Conservation (phyloP, 1,284 basidiomycete genomes). For the Coniferiporia weirii region DNA sequence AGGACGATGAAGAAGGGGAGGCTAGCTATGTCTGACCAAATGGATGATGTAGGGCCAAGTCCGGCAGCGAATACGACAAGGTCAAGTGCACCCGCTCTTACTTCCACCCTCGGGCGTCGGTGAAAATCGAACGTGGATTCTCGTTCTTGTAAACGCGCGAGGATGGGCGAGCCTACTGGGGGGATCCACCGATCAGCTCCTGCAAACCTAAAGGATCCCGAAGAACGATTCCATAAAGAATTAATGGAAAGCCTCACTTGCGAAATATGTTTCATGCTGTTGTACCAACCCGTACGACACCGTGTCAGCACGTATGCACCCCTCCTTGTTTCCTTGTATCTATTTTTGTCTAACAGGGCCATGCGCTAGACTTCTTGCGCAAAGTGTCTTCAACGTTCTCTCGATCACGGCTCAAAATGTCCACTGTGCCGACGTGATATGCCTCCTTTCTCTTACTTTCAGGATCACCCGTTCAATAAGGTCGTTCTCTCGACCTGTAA, state of each 20-base stretch:
- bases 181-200: constrained; percentile 15
- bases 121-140: neutral
- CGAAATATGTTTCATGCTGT: constrained; percentile 83
- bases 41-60: no score
- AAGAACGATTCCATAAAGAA: constrained; percentile 56
- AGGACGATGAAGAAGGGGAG: constrained; percentile 15
- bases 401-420: constrained; percentile 81
- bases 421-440: constrained; percentile 81
- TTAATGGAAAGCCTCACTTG: constrained; percentile 75
- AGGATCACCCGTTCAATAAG: constrained; percentile 70
- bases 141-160: constrained; percentile 4
- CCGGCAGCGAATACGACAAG: no score
- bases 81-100: neutral
- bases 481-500: constrained; percentile 64
- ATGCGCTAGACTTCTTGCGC: constrained; percentile 77
- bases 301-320: constrained; percentile 82
- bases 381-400: constrained; percentile 81
- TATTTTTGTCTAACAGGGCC: constrained; percentile 1
- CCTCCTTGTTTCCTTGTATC: constrained; percentile 7
- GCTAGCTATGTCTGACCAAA: neutral
- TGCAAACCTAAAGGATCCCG: constrained; percentile 4
- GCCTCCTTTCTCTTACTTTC: constrained; percentile 75
- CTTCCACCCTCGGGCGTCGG: neutral
- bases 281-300: constrained; percentile 84
- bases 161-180: constrained; percentile 7